Evolutionary conservation across 2,329 filamentous ascomycete species (phyloP).

Genomic region (Ceratocystis smalleyi): DNA sequence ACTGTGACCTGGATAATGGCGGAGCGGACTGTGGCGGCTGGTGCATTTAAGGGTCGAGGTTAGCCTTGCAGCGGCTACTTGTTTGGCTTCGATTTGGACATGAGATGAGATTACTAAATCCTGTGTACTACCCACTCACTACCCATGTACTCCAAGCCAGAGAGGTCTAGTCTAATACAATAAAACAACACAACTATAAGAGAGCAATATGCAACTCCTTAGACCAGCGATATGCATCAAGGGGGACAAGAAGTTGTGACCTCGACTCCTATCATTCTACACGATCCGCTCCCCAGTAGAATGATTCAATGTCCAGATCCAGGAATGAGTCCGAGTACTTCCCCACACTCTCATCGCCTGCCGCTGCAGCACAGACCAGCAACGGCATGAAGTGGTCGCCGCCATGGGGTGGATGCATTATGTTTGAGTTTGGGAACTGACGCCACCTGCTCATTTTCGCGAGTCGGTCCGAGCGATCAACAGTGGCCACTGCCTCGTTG

Average conservation of each 20-base stretch:
- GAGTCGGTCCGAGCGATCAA: conserved; percentile 25
- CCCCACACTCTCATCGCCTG: conserved; percentile 29
- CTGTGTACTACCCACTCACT: too few relatives aligned
- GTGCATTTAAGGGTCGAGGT: background rate
- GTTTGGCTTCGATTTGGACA: too few relatives aligned
- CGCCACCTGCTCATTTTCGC: conserved; percentile 33
- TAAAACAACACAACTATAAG: background rate
- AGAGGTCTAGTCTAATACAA: background rate
- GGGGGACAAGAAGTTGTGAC: background rate
- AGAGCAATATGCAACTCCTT: too few relatives aligned
- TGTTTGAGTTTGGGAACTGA: conserved; percentile 31
- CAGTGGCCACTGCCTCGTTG: conserved; percentile 26
- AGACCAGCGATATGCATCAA: background rate
- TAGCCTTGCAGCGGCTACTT: too few relatives aligned
- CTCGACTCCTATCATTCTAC: conserved; percentile 14
- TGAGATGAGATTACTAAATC: too few relatives aligned
- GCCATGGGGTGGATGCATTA: conserved; percentile 38
- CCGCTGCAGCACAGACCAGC: conserved; percentile 39
- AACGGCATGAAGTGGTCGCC: conserved; percentile 46
- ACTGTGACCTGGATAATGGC: background rate
- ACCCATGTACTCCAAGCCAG: background rate
- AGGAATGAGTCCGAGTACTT: conserved; percentile 34
- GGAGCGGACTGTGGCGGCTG: background rate
- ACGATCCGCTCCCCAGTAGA: conserved; percentile 34
- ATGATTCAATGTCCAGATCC: conserved; percentile 38